These are phyloP conservation scores for Vicia villosa DNA, from an alignment of 306 rosid species.

Conservation along the genomic window DNA sequence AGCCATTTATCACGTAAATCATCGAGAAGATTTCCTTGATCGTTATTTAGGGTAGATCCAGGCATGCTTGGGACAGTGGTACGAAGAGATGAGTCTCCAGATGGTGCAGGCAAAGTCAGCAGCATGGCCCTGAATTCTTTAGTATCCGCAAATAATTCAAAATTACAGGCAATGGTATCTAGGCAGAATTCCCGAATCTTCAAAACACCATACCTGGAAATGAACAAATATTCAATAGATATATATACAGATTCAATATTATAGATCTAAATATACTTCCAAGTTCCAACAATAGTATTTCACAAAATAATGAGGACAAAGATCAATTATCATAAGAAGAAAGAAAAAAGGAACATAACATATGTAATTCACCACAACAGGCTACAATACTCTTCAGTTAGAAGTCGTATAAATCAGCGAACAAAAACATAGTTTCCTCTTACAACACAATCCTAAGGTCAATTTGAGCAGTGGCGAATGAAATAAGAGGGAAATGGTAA, in stretches of 20 bases:
- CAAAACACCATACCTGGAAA: conserved; percentile 76
- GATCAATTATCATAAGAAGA: conserved; percentile 9
- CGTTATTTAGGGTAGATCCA: conserved; percentile 68
- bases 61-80: conserved; percentile 93
- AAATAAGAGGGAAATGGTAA: conserved; percentile 3
- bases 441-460: conserved; percentile 4
- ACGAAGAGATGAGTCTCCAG: conserved; percentile 90
- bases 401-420: conserved; percentile 11
- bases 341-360: not conserved
- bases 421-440: conserved; percentile 27
- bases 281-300: conserved; percentile 2
- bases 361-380: conserved; percentile 14
- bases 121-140: conserved; percentile 78
- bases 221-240: conserved; percentile 26
- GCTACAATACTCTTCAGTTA: conserved; percentile 1
- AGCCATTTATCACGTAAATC: conserved; percentile 98
- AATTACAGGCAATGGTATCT: conserved; percentile 80
- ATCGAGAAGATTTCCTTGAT: conserved; percentile 86
- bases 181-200: conserved; percentile 91
- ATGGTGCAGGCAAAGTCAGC: conserved; percentile 88
- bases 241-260: not conserved
- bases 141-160: conserved; percentile 84
- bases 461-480: conserved; percentile 8
- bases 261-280: not conserved
- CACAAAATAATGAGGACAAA: conserved; percentile 12